Percentiles rank a stretch among this genome's conserved stretches.
These are phyloP conservation scores for slime mould (Dictyostelium discoideum) DNA, from an alignment of 78 protist genomes.

Conservation along the genomic window DNA sequence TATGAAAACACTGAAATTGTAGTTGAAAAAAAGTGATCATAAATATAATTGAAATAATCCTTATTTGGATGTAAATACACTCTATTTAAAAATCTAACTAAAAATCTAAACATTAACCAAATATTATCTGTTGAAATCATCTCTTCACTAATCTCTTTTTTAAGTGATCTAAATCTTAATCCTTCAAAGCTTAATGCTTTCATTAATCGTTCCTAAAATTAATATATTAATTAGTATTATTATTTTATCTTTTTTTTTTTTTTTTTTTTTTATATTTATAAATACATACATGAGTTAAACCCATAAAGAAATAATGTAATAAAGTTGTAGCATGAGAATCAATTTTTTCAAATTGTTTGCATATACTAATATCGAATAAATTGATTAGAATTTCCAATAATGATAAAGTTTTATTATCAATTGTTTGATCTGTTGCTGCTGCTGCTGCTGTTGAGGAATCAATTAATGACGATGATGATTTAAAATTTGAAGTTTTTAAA, in stretches of 20 bases:
- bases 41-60: neutral
- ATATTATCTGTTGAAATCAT: slow-evolving; percentile 4
- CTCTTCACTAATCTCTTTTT: neutral
- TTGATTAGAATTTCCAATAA: neutral
- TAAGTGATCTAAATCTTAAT: neutral
- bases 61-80: neutral
- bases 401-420: neutral
- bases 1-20: neutral
- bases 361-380: neutral
- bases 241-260: too few relatives aligned
- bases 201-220: neutral
- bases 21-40: neutral
- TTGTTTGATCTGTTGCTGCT: neutral
- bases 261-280: too few relatives aligned
- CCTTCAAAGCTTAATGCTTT: neutral
- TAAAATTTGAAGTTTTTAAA: neutral
- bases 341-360: neutral
- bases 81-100: neutral
- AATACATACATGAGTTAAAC: neutral
- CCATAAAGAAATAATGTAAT: neutral
- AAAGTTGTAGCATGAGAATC: neutral
- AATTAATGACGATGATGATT: neutral
- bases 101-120: neutral
- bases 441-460: neutral
- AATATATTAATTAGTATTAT: neutral